Evolutionary conservation across 495 filamentous ascomycete genomes (phyloP).

Genomic region (Jackrogersella multiformis): DNA sequence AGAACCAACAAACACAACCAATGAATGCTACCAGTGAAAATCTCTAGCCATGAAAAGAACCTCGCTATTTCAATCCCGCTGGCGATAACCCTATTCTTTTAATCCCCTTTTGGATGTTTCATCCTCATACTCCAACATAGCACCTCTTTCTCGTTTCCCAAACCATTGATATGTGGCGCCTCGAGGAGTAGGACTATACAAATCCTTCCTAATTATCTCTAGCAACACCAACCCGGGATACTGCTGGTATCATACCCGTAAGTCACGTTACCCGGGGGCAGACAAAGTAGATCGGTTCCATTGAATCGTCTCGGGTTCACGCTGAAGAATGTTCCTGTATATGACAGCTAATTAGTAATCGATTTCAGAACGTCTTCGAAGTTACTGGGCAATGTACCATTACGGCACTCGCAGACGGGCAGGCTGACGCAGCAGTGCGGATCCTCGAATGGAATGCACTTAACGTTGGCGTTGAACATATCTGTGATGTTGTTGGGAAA

Average conservation of each 20-base stretch:
- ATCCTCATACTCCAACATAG: not conserved
- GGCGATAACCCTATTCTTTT: not conserved
- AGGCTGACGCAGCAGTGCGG: conserved; percentile 36
- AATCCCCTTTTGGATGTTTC: not conserved
- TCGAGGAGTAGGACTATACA: not conserved
- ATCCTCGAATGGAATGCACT: conserved; percentile 42
- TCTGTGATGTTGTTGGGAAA: conserved; percentile 2
- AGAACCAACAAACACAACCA: not conserved
- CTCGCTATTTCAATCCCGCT: not conserved
- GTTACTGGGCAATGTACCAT: conserved; percentile 18
- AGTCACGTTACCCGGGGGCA: conserved; percentile 25
- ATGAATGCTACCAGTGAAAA: not conserved
- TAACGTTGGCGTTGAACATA: not conserved
- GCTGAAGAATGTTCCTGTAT: conserved; percentile 36
- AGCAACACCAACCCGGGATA: conserved; percentile 40
- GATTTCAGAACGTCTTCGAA: not conserved
- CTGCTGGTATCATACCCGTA: conserved; percentile 32
- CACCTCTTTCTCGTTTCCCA: not conserved
- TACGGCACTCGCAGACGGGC: conserved; percentile 38
- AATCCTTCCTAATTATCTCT: not conserved
- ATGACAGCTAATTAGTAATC: not conserved
- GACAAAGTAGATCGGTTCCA: conserved; percentile 21
- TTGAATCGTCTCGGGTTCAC: conserved; percentile 25
- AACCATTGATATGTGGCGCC: not conserved
- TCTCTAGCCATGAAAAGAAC: not conserved